A percentile compares a stretch with the other conserved stretches of the same genome.
Conservation (phyloP, 495 filamentous ascomycete genomes). For the Xylaria flabelliformis region DNA sequence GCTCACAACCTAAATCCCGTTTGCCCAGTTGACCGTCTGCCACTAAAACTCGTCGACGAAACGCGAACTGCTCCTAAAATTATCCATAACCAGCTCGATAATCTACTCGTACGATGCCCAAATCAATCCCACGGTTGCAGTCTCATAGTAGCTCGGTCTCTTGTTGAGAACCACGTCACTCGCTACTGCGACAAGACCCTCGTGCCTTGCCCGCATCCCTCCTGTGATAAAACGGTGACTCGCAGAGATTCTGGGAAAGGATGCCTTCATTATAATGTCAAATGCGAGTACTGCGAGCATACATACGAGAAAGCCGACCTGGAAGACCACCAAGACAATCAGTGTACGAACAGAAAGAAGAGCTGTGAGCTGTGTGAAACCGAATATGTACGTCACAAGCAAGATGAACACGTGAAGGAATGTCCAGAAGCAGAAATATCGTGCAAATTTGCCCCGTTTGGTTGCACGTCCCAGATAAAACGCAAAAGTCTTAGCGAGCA, state of each 20-base stretch:
- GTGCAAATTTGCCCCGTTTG: conserved; percentile 52
- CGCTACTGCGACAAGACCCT: conserved; percentile 74
- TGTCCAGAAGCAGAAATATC: conserved; percentile 47
- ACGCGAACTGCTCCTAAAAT: conserved; percentile 48
- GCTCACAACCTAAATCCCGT: conserved; percentile 57
- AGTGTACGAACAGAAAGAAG: conserved; percentile 44
- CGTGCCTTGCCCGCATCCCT: conserved; percentile 65
- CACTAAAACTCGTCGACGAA: conserved; percentile 41
- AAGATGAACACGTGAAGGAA: conserved; percentile 48
- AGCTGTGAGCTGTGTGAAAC: conserved; percentile 48
- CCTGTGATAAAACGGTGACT: conserved; percentile 49
- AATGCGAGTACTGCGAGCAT: conserved; percentile 56
- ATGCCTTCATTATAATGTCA: conserved; percentile 54
- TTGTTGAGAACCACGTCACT: conserved; percentile 75
- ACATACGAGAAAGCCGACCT: conserved; percentile 46
- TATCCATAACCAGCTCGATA: conserved; percentile 71
- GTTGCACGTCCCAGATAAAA: conserved; percentile 40
- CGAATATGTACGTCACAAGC: conserved; percentile 46
- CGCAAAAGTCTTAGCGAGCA: conserved; percentile 40
- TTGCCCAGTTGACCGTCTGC: conserved; percentile 60
- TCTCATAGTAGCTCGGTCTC: conserved; percentile 65
- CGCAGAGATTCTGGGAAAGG: conserved; percentile 47
- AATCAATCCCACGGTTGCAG: conserved; percentile 67
- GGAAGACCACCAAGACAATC: conserved; percentile 48
- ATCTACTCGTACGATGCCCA: conserved; percentile 75